Conservation (phyloP, 2,329 filamentous ascomycete genomes). For the Alternaria consortialis region DNA sequence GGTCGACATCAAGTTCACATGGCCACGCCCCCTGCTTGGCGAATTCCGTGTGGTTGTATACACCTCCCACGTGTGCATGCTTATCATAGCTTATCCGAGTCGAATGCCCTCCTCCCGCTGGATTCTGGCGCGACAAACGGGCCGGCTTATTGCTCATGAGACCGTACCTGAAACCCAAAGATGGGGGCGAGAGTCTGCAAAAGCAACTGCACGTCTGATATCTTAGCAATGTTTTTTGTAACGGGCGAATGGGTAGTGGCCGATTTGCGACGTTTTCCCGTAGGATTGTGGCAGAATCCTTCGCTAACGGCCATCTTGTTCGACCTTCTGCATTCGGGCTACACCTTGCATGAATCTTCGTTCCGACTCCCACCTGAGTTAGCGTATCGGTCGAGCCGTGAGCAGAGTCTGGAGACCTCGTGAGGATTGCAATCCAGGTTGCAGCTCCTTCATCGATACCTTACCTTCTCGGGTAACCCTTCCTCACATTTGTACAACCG, state of each 20-base stretch:
- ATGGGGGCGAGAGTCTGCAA: slow-evolving; percentile 16
- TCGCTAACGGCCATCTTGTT: slow-evolving; percentile 15
- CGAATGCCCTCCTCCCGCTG: slow-evolving; percentile 23
- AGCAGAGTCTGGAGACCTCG: slow-evolving; percentile 2
- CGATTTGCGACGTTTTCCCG: slow-evolving; percentile 18
- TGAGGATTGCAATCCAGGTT: background rate
- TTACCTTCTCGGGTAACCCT: slow-evolving; percentile 9
- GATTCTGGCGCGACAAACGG: slow-evolving; percentile 12
- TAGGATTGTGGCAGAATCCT: slow-evolving; percentile 21
- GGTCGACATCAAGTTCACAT: slow-evolving; percentile 40
- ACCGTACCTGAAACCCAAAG: slow-evolving; percentile 16
- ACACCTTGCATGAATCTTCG: slow-evolving; percentile 10
- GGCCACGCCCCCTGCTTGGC: slow-evolving; percentile 41
- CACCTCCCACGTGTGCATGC: slow-evolving; percentile 44
- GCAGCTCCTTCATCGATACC: background rate
- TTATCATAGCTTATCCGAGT: slow-evolving; percentile 42
- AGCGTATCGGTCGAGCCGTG: slow-evolving; percentile 14
- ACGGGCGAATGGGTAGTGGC: slow-evolving; percentile 15
- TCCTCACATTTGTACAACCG: background rate
- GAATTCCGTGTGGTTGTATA: slow-evolving; percentile 28
- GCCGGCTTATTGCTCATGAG: slow-evolving; percentile 10
- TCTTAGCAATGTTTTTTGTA: slow-evolving; percentile 3
- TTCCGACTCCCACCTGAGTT: background rate
- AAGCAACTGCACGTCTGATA: background rate
- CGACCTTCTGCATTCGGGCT: slow-evolving; percentile 29